phyloP scores from a whole-genome alignment of 495 filamentous ascomycete species.

The Apiosordaria backusii region DNA sequence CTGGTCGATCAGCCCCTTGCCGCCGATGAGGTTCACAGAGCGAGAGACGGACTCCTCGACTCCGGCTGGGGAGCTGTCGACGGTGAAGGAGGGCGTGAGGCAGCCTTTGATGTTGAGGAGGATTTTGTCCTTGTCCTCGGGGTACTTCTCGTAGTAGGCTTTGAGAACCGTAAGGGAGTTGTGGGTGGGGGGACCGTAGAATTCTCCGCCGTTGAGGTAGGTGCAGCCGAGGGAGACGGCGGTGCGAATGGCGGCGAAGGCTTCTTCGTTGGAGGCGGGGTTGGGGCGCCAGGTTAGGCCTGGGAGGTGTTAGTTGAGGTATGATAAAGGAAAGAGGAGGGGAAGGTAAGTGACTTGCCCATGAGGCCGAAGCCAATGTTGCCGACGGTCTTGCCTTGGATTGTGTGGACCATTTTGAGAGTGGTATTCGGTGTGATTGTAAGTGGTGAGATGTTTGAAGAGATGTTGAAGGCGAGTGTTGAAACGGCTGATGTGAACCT shows the following conservation, averaged over 20 bases:
- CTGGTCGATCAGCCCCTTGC: slow-evolving; percentile 77
- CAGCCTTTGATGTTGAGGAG: slow-evolving; percentile 65
- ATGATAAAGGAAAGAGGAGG: background rate
- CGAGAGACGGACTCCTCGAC: slow-evolving; percentile 68
- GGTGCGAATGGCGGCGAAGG: slow-evolving; percentile 64
- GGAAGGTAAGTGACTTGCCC: slow-evolving; percentile 32
- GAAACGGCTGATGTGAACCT: background rate
- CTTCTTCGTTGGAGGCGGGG: slow-evolving; percentile 53
- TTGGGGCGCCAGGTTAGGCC: slow-evolving; percentile 68
- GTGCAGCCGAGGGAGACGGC: slow-evolving; percentile 62
- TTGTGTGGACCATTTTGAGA: slow-evolving; percentile 22
- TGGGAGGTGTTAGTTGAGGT: slow-evolving; percentile 24
- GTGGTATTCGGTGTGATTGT: background rate
- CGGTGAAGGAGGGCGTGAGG: slow-evolving; percentile 29
- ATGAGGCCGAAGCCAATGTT: slow-evolving; percentile 58
- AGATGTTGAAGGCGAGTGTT: slow-evolving; percentile 14
- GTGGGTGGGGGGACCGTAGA: slow-evolving; percentile 70
- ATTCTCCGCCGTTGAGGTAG: slow-evolving; percentile 78
- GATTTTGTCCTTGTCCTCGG: slow-evolving; percentile 64
- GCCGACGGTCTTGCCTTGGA: slow-evolving; percentile 53
- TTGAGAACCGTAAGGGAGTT: slow-evolving; percentile 65
- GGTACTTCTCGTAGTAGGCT: slow-evolving; percentile 63
- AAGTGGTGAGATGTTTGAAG: background rate
- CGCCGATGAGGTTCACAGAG: slow-evolving; percentile 58
- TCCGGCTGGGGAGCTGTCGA: slow-evolving; percentile 60